Base-by-base conservation (phyloP, 371 early-diverging fungal species). In the Mortierella sp. region DNA sequence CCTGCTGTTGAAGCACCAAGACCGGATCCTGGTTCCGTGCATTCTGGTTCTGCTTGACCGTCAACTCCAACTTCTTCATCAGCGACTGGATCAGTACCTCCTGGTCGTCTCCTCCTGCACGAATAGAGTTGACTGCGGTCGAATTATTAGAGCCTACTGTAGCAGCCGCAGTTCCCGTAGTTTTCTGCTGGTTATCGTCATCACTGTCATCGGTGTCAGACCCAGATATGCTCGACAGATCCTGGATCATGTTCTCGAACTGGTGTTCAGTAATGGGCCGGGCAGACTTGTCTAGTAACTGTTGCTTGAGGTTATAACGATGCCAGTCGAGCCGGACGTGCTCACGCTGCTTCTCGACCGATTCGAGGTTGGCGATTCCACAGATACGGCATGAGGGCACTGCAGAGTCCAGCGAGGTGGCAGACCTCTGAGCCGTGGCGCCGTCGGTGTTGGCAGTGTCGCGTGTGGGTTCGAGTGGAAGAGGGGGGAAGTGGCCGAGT, bases 321-420 rank as follows among this genome's bases (percentile, higher is more conserved):
- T 98, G 99, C 98, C 98, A 99, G 88, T 99, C 99, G 24, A 95
- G 91, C 14, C 93, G 92, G 87, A 95, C 96, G 88, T 99, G 99
- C 18, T 90, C 90, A 35, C 98, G 91, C 88, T 98, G 98, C 73
- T 94, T 91, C 43, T 95, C 95, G 4, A 96, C 93, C 48, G 75
- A 80, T 11, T 92, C 89, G 60, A 91, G 88, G 83, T 97, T 97
- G 2, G 92, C 91, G 18, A 95, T 94, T 38, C 96, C 95, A 90
- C 99, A 99, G 11, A 95, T 90, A 32, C 91, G 89, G 80, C 97
- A 96, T 14, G 94, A 93, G 68, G 90, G 79, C 0, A 72, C 74
- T 11, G 72, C 79, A 21, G 79, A 74, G 74, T 85, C 86, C 18
- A 85, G 76, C 0, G 82, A 81, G 27, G 82, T 78, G 5, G 79